Evolutionary conservation across 78 protist genomes (phyloP).

Genomic region (Protostelium mycophagum): DNA sequence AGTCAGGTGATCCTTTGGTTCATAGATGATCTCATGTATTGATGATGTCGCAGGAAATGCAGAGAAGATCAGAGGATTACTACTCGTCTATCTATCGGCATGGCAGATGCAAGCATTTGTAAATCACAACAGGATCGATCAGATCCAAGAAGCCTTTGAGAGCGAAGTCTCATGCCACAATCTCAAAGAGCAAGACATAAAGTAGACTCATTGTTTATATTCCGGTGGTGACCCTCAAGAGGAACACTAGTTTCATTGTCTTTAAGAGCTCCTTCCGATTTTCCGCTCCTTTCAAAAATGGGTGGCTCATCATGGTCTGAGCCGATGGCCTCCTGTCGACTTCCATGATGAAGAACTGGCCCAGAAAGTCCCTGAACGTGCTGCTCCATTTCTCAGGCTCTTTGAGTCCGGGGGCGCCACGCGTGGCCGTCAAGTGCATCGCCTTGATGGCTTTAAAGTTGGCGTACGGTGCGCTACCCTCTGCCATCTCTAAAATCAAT

Average conservation of each 20-base stretch:
- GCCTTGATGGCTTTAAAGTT: conserved; percentile 73
- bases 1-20: background rate
- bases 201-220: background rate
- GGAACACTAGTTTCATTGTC: background rate
- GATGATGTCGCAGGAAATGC: too few relatives aligned
- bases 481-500: conserved; percentile 85
- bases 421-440: conserved; percentile 83
- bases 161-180: conserved; percentile 5
- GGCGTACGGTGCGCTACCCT: conserved; percentile 89
- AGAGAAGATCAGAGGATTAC: too few relatives aligned
- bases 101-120: conserved; percentile 64
- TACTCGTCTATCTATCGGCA: too few relatives aligned
- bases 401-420: conserved; percentile 80
- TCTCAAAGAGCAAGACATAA: background rate
- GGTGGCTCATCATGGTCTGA: background rate
- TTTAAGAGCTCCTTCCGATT: background rate
- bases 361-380: conserved; percentile 73
- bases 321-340: conserved; percentile 28
- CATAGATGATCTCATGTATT: too few relatives aligned
- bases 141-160: conserved; percentile 53
- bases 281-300: background rate
- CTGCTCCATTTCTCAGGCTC: conserved; percentile 61
- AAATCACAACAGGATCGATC: conserved; percentile 69
- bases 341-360: conserved; percentile 68
- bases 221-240: background rate